Evolutionary conservation across 2,329 filamentous ascomycete species (phyloP), one percentile per base, ranked within the genome.

Genomic region (Zymoseptoria brevis): DNA sequence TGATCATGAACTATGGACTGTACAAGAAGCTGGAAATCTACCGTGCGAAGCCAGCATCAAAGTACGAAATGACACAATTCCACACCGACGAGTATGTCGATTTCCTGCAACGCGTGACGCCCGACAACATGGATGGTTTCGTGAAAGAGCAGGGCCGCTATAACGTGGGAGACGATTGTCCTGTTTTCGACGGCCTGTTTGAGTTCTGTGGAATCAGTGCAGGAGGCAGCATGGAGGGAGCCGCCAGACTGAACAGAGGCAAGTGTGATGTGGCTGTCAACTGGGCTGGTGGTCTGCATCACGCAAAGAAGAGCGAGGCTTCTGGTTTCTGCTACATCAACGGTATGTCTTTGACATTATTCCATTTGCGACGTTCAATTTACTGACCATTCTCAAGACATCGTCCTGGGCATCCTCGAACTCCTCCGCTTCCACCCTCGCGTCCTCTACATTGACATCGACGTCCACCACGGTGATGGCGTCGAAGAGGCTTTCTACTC

Each of bases 121-220:
- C 94, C 1, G 94, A 99, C 77, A 99, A 99, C 73, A 97, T 97
- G 90, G 95, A 99, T 68, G 84, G 83, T 65, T 97, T 90, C 72
- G 83, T 87, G 67, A 89, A 92, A 68, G 94, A 99, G 74, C 92
- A 97, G 74, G 87, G 89, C 83, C 84, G 80, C 76, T 80, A 87
- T 75, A 87, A 87, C 61, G 84, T 87, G 58, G 85, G 85, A 57
- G 85, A 80, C 59, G 79, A 81, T 61, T 81, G 78, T 66, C 85
- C 85, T 1, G 85, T 88, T 0, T 88, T 88, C 62, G 85, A 88
- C 66, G 85, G 85, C 16, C 76, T 88, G 16, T 88, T 87, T 63
- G 85, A 88, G 69, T 88, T 87, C 71, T 87, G 85, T 67, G 84
- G 83, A 19, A 87, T 88, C 69, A 87, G 84, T 65, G 85, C 85